Evolutionary conservation across 2,329 filamentous ascomycete genomes (phyloP), one percentile per base, ranked within the genome.

Genomic region (Westerdykella ornata): DNA sequence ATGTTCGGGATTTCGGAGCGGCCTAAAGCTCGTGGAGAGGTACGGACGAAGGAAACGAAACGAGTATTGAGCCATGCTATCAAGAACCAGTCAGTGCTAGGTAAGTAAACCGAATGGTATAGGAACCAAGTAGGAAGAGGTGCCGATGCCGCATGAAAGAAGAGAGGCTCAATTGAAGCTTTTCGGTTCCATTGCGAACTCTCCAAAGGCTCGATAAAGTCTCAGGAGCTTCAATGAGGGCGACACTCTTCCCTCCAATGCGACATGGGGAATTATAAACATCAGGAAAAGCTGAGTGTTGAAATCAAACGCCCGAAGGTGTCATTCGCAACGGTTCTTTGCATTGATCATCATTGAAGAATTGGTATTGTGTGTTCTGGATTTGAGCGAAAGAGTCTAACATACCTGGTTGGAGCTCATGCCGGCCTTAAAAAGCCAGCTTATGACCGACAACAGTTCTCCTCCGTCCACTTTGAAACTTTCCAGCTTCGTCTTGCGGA

Each of bases 311-410:
- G 68, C 67, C 67, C 63, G 65, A 59, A 57, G 62, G 69, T 69
- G 72, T 81, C 77, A 79, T 76, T 75, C 77, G 78, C 79, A 82
- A 79, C 79, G 79, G 79, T 82, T 82, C 78, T 81, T 62, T 49
- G 49, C 35, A 31, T 51, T 50, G 48, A 57, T 63, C 62, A 62
- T 65, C 58, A 62, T 55, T 34, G 16, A 42, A 39, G 22, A 26
- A 17, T 3, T 15, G 14, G 30, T 7, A 33, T 11, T 17, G 14
- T 33, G 4, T 15, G 13, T 33, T 43, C 37, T 30, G n/a, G 43
- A 22, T 20, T 33, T 37, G 45, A 35, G 40, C 43, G 35, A 40
- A 46, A 48, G 38, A 40, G 26, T 13, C n/a, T 13, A 5, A 33
- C 30, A 6, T 33, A 33, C 30, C 30, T 33, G 30, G 30, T 6